Base-by-base conservation (phyloP, 345 rosid species). In the Pistacia atlantica region DNA sequence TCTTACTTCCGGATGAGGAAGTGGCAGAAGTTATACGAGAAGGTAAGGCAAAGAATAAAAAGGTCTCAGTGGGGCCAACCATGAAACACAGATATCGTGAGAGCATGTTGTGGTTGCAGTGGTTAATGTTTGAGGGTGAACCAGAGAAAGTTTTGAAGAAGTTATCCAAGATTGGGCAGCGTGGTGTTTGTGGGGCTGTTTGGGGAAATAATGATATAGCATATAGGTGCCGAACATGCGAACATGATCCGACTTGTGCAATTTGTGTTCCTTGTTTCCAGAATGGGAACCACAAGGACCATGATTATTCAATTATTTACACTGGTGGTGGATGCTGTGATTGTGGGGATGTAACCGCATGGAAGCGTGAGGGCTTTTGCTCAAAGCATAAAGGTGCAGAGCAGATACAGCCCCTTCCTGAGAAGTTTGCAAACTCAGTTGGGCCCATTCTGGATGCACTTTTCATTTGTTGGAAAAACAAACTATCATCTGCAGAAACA, bases 281-380 rank as follows among this genome's bases (percentile, higher is more conserved):
- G 81, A 87, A 90, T 77, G 99, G 99, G 65, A 80, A 90, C 73
- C 98, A 95, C 77, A 71, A 79, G 57, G 82, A 79, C 73, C 99
- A 95, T 67, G 99, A 95, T 80, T 93, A 87, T 83, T 90, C 92
- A 2, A 80, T 91, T 55, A 89, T 93, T 11, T 90, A 92, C 69
- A 95, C 99, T 0, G 91, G 92, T 11, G 92, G 97, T 68, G 99
- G 99, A 79, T 95, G 99, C 67, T 95, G 99, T 83, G 99, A 95
- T 80, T 95, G 99, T 83, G 99, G 99, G 73, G 99, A 95, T 81
- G 89, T 83, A 33, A 95, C 99, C 2, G 99, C 99, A 4, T 95
- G 99, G 99, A 95, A 90, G 77, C 88, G 84, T 16, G 97, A 90
- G 68, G 99, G 99, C 46, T 95, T 95, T 78, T 95, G 99, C 85